These are phyloP conservation scores for Boletus sp. DNA, from an alignment of 768 basidiomycete species.

Conservation along the genomic window DNA sequence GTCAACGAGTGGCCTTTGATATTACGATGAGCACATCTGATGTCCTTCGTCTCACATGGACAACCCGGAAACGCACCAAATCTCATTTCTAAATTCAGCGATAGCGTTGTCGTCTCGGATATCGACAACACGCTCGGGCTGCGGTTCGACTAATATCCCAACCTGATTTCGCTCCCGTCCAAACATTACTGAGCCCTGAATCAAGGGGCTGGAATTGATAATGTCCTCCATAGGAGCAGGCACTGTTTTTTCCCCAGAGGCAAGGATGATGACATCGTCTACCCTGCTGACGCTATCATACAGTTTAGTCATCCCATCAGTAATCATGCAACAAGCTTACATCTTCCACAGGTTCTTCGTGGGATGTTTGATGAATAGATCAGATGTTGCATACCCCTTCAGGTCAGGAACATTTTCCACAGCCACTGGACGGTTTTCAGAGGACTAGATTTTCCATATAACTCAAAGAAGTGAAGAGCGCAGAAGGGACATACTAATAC, in stretches of 20 bases:
- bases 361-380: constrained; percentile 46
- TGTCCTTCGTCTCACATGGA: background rate
- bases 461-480: background rate
- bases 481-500: constrained; percentile 28
- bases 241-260: constrained; percentile 34
- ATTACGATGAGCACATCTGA: background rate
- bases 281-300: constrained; percentile 36
- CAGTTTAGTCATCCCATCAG: background rate
- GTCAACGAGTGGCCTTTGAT: constrained; percentile 35
- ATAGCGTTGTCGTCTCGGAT: constrained; percentile 4
- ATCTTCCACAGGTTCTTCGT: constrained; percentile 43
- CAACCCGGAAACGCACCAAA: constrained; percentile 20
- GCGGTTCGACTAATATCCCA: constrained; percentile 33
- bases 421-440: background rate
- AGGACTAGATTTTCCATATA: background rate
- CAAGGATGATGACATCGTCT: constrained; percentile 34
- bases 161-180: constrained; percentile 31
- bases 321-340: constrained; percentile 17
- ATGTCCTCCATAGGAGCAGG: constrained; percentile 33
- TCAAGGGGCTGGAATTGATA: constrained; percentile 18
- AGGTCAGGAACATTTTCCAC: constrained; percentile 36
- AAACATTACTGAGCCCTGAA: constrained; percentile 30
- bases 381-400: constrained; percentile 38
- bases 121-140: constrained; percentile 13
- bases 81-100: constrained; percentile 14